Percentiles rank a stretch among this genome's conserved stretches.
Conservation (phyloP, 225 moss, liverwort and hornwort genomes). For the Asterella californica region DNA sequence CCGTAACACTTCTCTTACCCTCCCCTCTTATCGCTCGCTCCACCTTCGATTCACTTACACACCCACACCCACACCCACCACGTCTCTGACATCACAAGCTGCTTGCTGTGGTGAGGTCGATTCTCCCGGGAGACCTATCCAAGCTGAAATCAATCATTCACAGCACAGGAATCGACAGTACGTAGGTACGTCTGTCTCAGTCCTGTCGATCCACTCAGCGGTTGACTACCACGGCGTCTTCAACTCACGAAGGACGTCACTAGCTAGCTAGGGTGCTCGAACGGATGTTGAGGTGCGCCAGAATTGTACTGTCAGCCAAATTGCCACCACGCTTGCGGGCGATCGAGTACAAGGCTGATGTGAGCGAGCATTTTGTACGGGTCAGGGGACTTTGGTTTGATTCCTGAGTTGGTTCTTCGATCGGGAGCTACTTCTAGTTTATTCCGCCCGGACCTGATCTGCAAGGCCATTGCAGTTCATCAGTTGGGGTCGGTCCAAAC, state of each 20-base stretch:
- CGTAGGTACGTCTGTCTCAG: background rate
- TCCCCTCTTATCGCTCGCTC: background rate
- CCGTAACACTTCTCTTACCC: background rate
- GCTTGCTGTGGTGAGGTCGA: background rate
- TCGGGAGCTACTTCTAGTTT: background rate
- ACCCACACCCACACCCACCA: too few relatives aligned
- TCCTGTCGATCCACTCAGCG: background rate
- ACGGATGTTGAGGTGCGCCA: conserved; percentile 6
- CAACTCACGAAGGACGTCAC: background rate
- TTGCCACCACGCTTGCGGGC: background rate
- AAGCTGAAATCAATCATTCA: background rate
- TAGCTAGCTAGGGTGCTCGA: background rate
- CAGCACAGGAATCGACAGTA: background rate
- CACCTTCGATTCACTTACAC: background rate
- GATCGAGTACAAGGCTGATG: background rate
- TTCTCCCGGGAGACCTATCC: background rate
- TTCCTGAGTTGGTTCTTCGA: background rate
- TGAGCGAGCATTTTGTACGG: background rate
- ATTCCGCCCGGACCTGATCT: background rate
- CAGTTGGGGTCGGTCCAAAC: background rate
- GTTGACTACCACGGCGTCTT: background rate
- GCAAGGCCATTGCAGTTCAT: background rate
- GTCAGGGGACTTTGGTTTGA: background rate
- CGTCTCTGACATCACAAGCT: background rate
- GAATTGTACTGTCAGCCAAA: background rate